phyloP scores from a whole-genome alignment of 1,284 basidiomycete genomes.

The Puccinia horiana region DNA sequence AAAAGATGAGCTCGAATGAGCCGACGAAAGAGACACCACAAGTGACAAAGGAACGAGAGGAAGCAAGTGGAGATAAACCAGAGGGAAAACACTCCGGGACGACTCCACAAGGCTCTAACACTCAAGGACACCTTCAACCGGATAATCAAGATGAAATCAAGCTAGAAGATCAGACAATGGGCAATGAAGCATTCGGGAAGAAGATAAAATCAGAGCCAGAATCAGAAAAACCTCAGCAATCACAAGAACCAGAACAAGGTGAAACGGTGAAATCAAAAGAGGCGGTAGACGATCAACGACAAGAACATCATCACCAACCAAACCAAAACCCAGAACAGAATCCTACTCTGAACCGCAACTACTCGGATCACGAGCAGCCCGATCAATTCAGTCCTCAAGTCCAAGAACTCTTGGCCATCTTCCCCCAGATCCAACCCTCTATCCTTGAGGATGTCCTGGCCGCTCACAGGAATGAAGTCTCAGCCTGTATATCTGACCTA shows the following conservation, averaged over 20 bases:
- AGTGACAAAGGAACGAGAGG: not conserved
- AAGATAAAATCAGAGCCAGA: not conserved
- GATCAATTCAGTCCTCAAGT: slow-evolving; percentile 31
- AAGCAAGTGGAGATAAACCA: not conserved
- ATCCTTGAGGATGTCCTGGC: slow-evolving; percentile 44
- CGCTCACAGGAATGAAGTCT: slow-evolving; percentile 21
- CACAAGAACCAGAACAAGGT: not conserved
- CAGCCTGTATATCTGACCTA: slow-evolving; percentile 40
- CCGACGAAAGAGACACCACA: not conserved
- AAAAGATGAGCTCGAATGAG: not conserved
- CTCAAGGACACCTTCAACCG: not conserved
- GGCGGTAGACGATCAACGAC: not conserved
- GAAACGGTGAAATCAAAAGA: not conserved
- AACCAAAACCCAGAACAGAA: not conserved
- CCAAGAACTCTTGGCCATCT: slow-evolving; percentile 31
- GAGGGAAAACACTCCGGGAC: not conserved
- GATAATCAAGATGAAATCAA: not conserved
- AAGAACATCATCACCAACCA: not conserved
- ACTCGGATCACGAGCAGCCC: not conserved
- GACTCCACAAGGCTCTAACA: not conserved
- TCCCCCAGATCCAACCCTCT: slow-evolving; percentile 42
- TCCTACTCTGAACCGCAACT: not conserved
- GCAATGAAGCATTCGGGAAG: not conserved
- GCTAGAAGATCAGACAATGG: not conserved
- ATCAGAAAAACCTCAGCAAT: not conserved